phyloP scores from a whole-genome alignment of 345 rosid genomes.

The Salix arbutifolia region DNA sequence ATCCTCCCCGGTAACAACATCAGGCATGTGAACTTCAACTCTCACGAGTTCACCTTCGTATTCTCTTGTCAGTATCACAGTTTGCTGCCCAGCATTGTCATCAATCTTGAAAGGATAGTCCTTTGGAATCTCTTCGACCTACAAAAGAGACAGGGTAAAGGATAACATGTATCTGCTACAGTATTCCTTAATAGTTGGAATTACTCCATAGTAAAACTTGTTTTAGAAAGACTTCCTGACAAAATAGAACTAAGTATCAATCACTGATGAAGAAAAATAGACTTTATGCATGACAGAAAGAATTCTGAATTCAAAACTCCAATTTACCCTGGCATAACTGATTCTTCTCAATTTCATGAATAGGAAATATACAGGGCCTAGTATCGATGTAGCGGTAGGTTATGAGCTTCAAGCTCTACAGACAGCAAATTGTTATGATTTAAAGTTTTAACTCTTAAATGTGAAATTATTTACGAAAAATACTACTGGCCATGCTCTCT shows the following conservation, averaged over 20 bases:
- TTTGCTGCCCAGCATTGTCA: conserved; percentile 63
- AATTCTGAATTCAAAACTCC: not conserved
- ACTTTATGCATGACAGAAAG: not conserved
- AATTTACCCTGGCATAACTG: not conserved
- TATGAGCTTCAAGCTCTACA: not conserved
- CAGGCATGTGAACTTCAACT: conserved; percentile 85
- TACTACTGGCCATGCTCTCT: not conserved
- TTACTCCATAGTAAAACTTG: not conserved
- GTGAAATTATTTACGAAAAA: not conserved
- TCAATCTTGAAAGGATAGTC: conserved; percentile 78
- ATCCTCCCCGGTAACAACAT: conserved; percentile 64
- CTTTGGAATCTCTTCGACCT: conserved; percentile 60
- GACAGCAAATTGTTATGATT: not conserved
- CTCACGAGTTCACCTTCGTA: conserved; percentile 61
- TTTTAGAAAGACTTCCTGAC: not conserved
- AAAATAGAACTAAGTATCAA: not conserved
- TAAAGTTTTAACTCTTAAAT: not conserved
- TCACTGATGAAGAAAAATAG: not conserved
- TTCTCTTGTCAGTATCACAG: conserved; percentile 53
- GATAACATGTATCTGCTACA: not conserved
- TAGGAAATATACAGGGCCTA: not conserved
- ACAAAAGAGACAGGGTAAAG: not conserved
- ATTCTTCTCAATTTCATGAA: not conserved
- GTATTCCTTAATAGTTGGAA: not conserved
- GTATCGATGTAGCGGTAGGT: not conserved